phyloP scores from a whole-genome alignment of 352 stramenopile genomes.

The Pythium aristosporum region DNA sequence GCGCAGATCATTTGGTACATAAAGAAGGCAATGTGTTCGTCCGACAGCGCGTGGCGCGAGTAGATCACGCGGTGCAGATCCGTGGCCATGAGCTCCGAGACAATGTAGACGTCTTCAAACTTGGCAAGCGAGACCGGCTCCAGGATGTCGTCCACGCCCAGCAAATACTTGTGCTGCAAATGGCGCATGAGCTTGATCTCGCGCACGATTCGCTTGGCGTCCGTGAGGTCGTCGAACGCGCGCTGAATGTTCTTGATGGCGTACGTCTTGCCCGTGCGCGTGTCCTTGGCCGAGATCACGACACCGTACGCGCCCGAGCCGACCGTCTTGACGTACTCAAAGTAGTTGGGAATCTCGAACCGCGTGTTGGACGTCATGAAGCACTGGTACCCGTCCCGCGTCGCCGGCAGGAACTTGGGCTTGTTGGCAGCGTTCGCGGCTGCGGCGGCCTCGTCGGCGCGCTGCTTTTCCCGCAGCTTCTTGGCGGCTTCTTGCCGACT shows the following conservation, averaged over 20 bases:
- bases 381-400: slow-evolving; percentile 63
- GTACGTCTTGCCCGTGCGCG: slow-evolving; percentile 38
- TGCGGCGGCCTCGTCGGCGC: slow-evolving; percentile 56
- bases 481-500: slow-evolving; percentile 71
- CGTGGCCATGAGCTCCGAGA: slow-evolving; percentile 90
- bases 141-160: slow-evolving; percentile 79
- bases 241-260: slow-evolving; percentile 95
- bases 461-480: slow-evolving; percentile 74
- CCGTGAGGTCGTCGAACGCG: slow-evolving; percentile 96
- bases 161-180: slow-evolving; percentile 89
- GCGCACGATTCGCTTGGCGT: slow-evolving; percentile 98
- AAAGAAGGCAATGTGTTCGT: slow-evolving; percentile 89
- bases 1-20: slow-evolving; percentile 91
- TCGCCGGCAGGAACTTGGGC: slow-evolving; percentile 79
- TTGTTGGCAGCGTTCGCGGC: slow-evolving; percentile 73
- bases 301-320: slow-evolving; percentile 91
- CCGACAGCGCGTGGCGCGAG: slow-evolving; percentile 77
- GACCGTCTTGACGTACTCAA: slow-evolving; percentile 85
- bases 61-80: slow-evolving; percentile 91
- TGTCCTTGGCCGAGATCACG: slow-evolving; percentile 79
- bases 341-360: slow-evolving; percentile 79
- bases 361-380: slow-evolving; percentile 85
- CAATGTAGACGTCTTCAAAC: slow-evolving; percentile 91
- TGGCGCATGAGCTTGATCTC: slow-evolving; percentile 95
- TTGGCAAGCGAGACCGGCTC: slow-evolving; percentile 60